These are phyloP conservation scores for Aspergillus steynii DNA, from an alignment of 495 filamentous ascomycete species.

Conservation along the genomic window DNA sequence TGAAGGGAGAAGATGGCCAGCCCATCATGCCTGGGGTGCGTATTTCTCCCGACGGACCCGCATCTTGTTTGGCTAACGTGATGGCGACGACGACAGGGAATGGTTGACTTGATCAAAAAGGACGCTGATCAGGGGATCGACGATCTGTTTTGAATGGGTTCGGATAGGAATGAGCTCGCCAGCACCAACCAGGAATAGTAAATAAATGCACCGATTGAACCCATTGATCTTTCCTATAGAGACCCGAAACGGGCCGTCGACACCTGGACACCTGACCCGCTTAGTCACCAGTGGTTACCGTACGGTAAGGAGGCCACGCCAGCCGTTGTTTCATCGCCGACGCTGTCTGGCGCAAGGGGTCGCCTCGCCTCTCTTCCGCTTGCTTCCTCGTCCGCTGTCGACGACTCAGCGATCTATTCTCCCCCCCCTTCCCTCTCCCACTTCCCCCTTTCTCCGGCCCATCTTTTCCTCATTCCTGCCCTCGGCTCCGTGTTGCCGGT, in stretches of 20 bases:
- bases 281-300: background rate
- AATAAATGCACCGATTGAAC: too few relatives aligned
- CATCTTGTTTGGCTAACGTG: conserved; percentile 1
- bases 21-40: conserved; percentile 89
- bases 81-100: conserved; percentile 60
- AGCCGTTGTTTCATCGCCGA: background rate
- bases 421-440: too few relatives aligned
- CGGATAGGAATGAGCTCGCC: background rate
- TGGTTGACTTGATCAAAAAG: conserved; percentile 90
- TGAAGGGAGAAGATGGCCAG: conserved; percentile 68
- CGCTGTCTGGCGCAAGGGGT: conserved; percentile 3
- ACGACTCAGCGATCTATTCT: too few relatives aligned
- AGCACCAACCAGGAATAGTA: too few relatives aligned
- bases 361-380: conserved; percentile 1
- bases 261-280: background rate
- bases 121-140: conserved; percentile 90
- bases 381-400: too few relatives aligned
- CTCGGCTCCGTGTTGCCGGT: conserved; percentile 10
- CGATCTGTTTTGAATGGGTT: conserved; percentile 69
- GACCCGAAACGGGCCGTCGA: conserved; percentile 20
- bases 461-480: conserved; percentile 20
- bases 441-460: conserved; percentile 15
- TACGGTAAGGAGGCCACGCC: background rate
- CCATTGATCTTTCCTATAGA: conserved; percentile 19
- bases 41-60: conserved; percentile 1